phyloP scores from a whole-genome alignment of 148 eudicot genomes.

The Amaranthus hypochondriacus region DNA sequence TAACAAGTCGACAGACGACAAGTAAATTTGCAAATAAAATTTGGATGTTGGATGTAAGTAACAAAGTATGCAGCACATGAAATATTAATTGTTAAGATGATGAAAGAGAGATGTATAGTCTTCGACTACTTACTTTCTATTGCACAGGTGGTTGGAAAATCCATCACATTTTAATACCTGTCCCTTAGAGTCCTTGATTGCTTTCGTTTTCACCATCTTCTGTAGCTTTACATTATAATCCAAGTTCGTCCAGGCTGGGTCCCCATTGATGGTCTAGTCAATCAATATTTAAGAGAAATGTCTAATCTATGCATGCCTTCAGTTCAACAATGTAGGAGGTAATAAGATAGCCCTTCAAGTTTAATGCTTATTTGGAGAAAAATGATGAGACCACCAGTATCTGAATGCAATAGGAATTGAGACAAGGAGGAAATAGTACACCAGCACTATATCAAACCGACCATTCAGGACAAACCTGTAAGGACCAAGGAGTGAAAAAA shows the following conservation, averaged over 20 bases:
- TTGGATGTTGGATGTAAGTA: no score
- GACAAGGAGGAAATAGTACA: conserved; percentile 2
- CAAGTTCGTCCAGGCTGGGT: background rate
- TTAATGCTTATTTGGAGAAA: conserved; percentile 12
- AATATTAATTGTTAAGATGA: no score
- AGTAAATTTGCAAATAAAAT: no score
- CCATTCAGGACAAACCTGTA: conserved; percentile 16
- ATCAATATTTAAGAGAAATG: conserved; percentile 16
- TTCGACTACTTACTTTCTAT: no score
- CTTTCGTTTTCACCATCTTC: conserved; percentile 14
- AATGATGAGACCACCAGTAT: conserved; percentile 4
- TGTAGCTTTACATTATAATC: conserved; percentile 1
- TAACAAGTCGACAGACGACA: no score
- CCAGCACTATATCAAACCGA: conserved; percentile 3
- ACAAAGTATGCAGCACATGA: no score
- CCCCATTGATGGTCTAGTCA: conserved; percentile 11
- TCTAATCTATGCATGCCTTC: conserved; percentile 23
- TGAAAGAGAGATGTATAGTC: no score
- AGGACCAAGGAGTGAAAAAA: background rate
- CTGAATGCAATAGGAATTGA: conserved; percentile 15
- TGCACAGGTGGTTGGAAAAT: no score
- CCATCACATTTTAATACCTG: no score
- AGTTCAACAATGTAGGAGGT: conserved; percentile 16
- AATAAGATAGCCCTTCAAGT: conserved; percentile 12
- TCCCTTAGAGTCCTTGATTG: background rate